Evolutionary conservation across 352 stramenopile genomes (phyloP).

Genomic region (Paralagenidium karlingii): DNA sequence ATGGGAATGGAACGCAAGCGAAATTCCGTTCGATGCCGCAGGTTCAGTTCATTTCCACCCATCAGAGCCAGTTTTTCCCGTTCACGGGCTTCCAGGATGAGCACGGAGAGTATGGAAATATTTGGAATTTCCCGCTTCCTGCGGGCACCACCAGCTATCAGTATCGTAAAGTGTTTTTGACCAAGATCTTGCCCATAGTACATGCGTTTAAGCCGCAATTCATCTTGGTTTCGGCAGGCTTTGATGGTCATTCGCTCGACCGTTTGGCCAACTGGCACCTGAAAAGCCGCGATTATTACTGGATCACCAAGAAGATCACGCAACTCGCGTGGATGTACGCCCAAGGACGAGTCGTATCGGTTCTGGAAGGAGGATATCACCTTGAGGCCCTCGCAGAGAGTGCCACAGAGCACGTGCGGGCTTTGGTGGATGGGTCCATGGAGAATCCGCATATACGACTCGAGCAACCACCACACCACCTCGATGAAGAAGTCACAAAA

Average conservation of each 20-base stretch:
- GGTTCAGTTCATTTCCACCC: slow-evolving; percentile 28
- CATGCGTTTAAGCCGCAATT: slow-evolving; percentile 86
- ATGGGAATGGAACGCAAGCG: slow-evolving; percentile 80
- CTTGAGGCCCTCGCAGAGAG: slow-evolving; percentile 17
- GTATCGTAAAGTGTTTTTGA: slow-evolving; percentile 52
- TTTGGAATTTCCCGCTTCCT: slow-evolving; percentile 25
- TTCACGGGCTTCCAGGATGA: slow-evolving; percentile 24
- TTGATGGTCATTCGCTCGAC: slow-evolving; percentile 91
- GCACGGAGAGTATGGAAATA: slow-evolving; percentile 56
- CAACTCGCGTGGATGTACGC: slow-evolving; percentile 16
- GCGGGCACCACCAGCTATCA: slow-evolving; percentile 34
- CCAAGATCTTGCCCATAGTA: slow-evolving; percentile 76
- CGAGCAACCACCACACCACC: slow-evolving; percentile 1
- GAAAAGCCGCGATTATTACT: slow-evolving; percentile 33
- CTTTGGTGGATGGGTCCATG: slow-evolving; percentile 16
- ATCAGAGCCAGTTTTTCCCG: slow-evolving; percentile 59
- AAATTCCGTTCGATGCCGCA: slow-evolving; percentile 37
- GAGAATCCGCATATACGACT: too few relatives aligned
- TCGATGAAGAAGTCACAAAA: background rate
- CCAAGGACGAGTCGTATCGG: slow-evolving; percentile 1
- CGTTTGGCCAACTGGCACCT: slow-evolving; percentile 77
- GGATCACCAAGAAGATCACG: slow-evolving; percentile 26
- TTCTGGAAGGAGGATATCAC: slow-evolving; percentile 13
- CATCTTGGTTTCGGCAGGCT: slow-evolving; percentile 91
- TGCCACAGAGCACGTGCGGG: slow-evolving; percentile 16